phyloP scores from a whole-genome alignment of 2,329 filamentous ascomycete species.

The Cercospora canescens region DNA sequence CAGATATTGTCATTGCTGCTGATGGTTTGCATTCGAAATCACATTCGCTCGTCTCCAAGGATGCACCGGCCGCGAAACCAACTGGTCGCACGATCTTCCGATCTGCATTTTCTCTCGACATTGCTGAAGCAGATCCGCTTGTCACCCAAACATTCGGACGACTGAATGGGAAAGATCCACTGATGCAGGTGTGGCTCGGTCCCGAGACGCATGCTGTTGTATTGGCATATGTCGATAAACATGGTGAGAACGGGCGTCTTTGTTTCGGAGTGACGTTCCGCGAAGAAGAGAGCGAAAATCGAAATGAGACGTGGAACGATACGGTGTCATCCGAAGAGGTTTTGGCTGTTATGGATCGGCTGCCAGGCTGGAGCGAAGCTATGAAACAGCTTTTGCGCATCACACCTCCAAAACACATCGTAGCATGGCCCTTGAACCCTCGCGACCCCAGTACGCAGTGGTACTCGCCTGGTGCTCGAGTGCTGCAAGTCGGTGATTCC shows the following conservation, averaged over 20 bases:
- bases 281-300: slow-evolving; percentile 31
- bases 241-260: slow-evolving; percentile 41
- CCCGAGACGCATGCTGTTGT: slow-evolving; percentile 24
- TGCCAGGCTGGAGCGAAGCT: slow-evolving; percentile 42
- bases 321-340: slow-evolving; percentile 40
- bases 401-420: slow-evolving; percentile 35
- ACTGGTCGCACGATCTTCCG: slow-evolving; percentile 27
- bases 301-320: slow-evolving; percentile 49
- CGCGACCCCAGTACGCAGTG: slow-evolving; percentile 54
- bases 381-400: slow-evolving; percentile 48
- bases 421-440: slow-evolving; percentile 59
- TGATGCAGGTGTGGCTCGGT: slow-evolving; percentile 25
- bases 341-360: slow-evolving; percentile 17
- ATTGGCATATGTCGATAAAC: slow-evolving; percentile 51
- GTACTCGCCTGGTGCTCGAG: slow-evolving; percentile 50
- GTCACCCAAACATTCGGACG: slow-evolving; percentile 23
- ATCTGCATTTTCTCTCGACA: slow-evolving; percentile 22
- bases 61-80: slow-evolving; percentile 15
- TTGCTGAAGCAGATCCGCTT: slow-evolving; percentile 20
- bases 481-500: slow-evolving; percentile 55
- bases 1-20: slow-evolving; percentile 39
- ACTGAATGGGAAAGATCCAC: slow-evolving; percentile 17
- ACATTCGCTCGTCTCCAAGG: slow-evolving; percentile 8
- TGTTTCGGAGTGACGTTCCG: slow-evolving; percentile 56
- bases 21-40: slow-evolving; percentile 28